Evolutionary conservation across 2,329 filamentous ascomycete genomes (phyloP), one percentile per base, ranked within the genome.

Genomic region (Verticillium isaacii): DNA sequence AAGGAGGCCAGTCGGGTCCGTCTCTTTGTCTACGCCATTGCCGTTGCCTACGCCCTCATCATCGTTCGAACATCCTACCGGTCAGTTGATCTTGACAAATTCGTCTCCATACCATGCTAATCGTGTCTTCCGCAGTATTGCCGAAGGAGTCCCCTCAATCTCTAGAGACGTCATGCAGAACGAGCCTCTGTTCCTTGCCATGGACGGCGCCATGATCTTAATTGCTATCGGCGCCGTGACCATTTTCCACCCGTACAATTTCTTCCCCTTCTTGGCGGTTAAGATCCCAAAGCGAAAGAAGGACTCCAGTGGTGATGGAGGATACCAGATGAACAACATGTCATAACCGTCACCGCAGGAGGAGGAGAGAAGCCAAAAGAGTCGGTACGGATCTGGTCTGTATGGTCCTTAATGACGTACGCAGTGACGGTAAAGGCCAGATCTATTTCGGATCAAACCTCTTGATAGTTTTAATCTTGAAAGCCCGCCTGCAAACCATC

Each of bases 171-270:
- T 66, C 32, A 64, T 65, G 62, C 64, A 60, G 15, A 60, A 64
- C 41, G 65, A 66, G 39, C 52, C 61, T 2, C 32, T 36, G 2
- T 66, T 66, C 45, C 62, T 66, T 17, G 32, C 61, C 8, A 59
- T 64, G 50, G 65, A 66, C 58, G 61, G 64, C 41, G 54, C 57
- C 15, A 65, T 65, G 64, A 45, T 65, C 41, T 45, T 64, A 6
- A n/a, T 65, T 8, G 55, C 64, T 8, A 36, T 61, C 17, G 17
- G 56, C 6, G 3, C 29, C 4, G n/a, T 64, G 4, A 65, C 64
- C 11, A 11, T 57, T 5, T 41, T 64, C 37, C 64, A 65, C 45
- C 62, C 64, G 2, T 37, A 23, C 11, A 37, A 52, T 8, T 65
- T 61, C 45, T 65, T 65, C 41, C 45, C 45, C 5, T 52, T 23